Percentiles rank a stretch among this genome's conserved stretches.
phyloP scores from a whole-genome alignment of 139 green algal species.

The Tetradesmus obliquus region DNA sequence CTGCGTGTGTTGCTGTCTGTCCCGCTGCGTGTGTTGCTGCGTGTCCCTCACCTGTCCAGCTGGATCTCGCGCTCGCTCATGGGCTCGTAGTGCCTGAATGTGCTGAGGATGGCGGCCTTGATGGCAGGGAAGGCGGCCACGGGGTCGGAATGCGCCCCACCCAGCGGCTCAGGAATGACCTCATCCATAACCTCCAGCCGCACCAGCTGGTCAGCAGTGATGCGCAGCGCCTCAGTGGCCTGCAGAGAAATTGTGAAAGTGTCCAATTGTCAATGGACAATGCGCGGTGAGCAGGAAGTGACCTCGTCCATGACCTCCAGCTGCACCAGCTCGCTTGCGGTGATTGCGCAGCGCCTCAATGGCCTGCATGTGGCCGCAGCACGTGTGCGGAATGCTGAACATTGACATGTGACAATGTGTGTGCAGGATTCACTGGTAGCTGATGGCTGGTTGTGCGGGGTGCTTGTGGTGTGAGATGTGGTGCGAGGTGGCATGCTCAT shows the following conservation, averaged over 20 bases:
- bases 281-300: background rate
- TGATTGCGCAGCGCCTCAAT: constrained; percentile 96
- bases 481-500: too few relatives aligned
- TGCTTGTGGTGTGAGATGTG: too few relatives aligned
- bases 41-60: constrained; percentile 70
- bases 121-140: constrained; percentile 88
- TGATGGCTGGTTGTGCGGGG: too few relatives aligned
- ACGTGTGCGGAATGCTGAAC: too few relatives aligned
- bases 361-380: constrained; percentile 57
- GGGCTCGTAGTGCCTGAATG: constrained; percentile 70
- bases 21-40: background rate
- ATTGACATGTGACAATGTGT: too few relatives aligned
- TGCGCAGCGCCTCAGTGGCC: constrained; percentile 94
- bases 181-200: constrained; percentile 91
- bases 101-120: constrained; percentile 82
- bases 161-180: constrained; percentile 91
- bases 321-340: constrained; percentile 80
- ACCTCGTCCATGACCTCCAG: constrained; percentile 92
- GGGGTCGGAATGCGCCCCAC: constrained; percentile 91
- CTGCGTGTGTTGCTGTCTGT: too few relatives aligned
- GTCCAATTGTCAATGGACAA: too few relatives aligned
- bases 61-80: constrained; percentile 85
- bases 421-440: too few relatives aligned
- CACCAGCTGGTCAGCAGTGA: constrained; percentile 89
- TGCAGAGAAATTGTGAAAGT: constrained; percentile 15